Conservation (phyloP, 2,329 filamentous ascomycete species). For the Trichoderma endophyticum region DNA sequence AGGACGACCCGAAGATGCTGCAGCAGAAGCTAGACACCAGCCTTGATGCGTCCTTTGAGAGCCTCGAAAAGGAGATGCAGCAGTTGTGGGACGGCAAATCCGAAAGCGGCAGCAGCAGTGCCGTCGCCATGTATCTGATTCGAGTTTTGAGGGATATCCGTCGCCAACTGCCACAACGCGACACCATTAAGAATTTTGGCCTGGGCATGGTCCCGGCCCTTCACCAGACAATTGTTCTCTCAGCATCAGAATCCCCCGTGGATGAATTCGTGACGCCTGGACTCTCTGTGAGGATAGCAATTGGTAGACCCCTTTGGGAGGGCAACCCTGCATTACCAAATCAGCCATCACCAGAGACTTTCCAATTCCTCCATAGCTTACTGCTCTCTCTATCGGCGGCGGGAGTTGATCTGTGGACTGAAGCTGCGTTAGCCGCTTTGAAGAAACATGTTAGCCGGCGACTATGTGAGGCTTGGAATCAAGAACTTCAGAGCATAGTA, state of each 20-base stretch:
- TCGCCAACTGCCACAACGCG: conserved; percentile 56
- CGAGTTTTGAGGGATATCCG: conserved; percentile 73
- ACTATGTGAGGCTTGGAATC: conserved; percentile 49
- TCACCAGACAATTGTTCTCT: conserved; percentile 57
- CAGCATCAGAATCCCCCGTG: conserved; percentile 50
- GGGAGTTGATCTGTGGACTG: conserved; percentile 80
- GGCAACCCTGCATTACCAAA: conserved; percentile 69
- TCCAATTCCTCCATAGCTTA: conserved; percentile 67
- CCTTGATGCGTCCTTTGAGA: conserved; percentile 54
- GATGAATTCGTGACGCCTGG: conserved; percentile 44
- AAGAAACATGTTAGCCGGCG: conserved; percentile 55
- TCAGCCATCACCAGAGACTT: conserved; percentile 72
- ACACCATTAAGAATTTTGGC: conserved; percentile 54
- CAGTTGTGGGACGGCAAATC: conserved; percentile 47
- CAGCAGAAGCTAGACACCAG: conserved; percentile 56
- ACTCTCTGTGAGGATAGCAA: conserved; percentile 47
- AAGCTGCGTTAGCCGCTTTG: conserved; percentile 59
- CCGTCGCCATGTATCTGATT: conserved; percentile 63
- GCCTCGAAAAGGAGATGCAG: conserved; percentile 55
- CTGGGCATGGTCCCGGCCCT: conserved; percentile 60
- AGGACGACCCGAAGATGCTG: conserved; percentile 65
- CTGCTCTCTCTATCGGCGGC: conserved; percentile 63
- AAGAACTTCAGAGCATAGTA: conserved; percentile 36
- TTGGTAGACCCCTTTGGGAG: conserved; percentile 74
- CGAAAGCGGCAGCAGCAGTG: conserved; percentile 47